Conservation (phyloP, 257 asterid species). For the Agastache rugosa region DNA sequence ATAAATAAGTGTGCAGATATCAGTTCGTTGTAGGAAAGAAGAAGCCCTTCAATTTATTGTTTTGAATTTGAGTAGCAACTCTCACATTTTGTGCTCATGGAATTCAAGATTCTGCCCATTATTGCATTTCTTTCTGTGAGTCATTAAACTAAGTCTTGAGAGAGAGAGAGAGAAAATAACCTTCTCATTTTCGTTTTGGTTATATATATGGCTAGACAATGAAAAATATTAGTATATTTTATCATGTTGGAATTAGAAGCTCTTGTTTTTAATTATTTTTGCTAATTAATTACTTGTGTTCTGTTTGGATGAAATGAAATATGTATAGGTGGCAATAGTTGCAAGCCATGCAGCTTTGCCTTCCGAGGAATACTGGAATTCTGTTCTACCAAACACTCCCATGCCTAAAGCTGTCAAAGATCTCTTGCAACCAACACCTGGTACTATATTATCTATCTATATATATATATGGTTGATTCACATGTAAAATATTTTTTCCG, state of each 20-base stretch:
- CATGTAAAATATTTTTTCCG: too few relatives aligned
- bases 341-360: conserved; percentile 66
- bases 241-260: conserved; percentile 29
- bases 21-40: too few relatives aligned
- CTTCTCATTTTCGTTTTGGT: too few relatives aligned
- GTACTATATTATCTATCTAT: neutral
- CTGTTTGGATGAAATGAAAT: neutral
- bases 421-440: conserved; percentile 46
- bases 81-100: conserved; percentile 45
- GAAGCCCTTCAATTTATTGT: too few relatives aligned
- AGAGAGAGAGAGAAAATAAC: neutral
- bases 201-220: too few relatives aligned
- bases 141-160: conserved; percentile 1
- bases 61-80: neutral
- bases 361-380: conserved; percentile 69
- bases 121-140: conserved; percentile 71
- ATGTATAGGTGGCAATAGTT: conserved; percentile 55
- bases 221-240: neutral
- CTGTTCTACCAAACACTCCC: conserved; percentile 72
- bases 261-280: neutral
- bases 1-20: conserved; percentile 36
- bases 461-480: too few relatives aligned
- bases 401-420: conserved; percentile 76
- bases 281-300: neutral
- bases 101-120: conserved; percentile 50